A percentile compares a stretch with the other conserved stretches of the same genome.
Evolutionary conservation across 768 basidiomycete species (phyloP).

Genomic region (Mycena filopes): DNA sequence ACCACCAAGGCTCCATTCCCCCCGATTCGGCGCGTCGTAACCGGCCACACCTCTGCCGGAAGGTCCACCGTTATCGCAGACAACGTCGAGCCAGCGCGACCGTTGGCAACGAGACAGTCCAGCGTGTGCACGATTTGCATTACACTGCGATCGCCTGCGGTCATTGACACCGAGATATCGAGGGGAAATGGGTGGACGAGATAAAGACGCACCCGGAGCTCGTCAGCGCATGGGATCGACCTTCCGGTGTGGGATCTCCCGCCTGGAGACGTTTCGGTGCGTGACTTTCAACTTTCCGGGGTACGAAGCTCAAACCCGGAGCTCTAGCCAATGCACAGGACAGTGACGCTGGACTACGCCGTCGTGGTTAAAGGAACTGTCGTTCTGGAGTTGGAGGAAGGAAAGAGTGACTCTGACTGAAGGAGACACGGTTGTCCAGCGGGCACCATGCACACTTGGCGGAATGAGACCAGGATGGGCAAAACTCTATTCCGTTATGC

Average conservation of each 20-base stretch:
- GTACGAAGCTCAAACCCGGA: neutral
- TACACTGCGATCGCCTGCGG: slow-evolving; percentile 15
- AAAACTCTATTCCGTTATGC: slow-evolving; percentile 35
- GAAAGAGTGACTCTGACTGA: slow-evolving; percentile 31
- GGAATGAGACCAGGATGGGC: slow-evolving; percentile 40
- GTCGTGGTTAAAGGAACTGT: slow-evolving; percentile 36
- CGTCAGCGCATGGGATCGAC: slow-evolving; percentile 12
- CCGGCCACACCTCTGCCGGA: slow-evolving; percentile 24
- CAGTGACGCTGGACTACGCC: slow-evolving; percentile 38
- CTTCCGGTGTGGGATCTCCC: slow-evolving; percentile 18
- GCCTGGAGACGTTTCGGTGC: slow-evolving; percentile 22
- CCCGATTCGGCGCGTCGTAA: slow-evolving; percentile 29
- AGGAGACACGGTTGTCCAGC: slow-evolving; percentile 40
- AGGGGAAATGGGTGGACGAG: slow-evolving; percentile 29
- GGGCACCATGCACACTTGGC: slow-evolving; percentile 40
- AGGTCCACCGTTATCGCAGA: slow-evolving; percentile 22
- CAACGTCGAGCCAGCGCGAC: neutral
- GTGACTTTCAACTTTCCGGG: neutral
- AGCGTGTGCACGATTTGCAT: slow-evolving; percentile 14
- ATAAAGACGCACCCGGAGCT: slow-evolving; percentile 5
- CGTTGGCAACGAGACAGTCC: slow-evolving; percentile 6
- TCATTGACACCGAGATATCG: slow-evolving; percentile 23
- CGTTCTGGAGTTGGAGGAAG: slow-evolving; percentile 37
- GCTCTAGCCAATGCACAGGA: slow-evolving; percentile 36
- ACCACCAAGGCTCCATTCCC: slow-evolving; percentile 19